Evolutionary conservation across 768 basidiomycete genomes (phyloP), one percentile per base, ranked within the genome.

Genomic region (Agrocybe chaxingu): DNA sequence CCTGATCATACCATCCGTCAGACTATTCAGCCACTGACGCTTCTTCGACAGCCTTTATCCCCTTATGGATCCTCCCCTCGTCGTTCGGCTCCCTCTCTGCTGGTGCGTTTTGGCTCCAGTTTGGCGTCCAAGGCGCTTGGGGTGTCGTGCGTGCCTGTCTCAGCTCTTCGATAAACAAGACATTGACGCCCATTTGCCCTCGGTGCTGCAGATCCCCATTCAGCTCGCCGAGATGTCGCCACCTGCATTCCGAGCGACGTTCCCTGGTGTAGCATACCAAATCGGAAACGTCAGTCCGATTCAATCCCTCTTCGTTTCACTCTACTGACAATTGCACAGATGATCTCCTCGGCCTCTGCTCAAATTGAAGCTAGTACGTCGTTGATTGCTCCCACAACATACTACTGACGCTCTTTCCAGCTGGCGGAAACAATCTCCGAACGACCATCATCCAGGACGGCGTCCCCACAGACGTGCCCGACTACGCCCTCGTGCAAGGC

Each of bases 121-220:
- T 90, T 56, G 90, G 89, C 45, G 89, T 95, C 0, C 93, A 96
- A 64, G 92, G 91, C 1, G 92, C 90, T 34, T 92, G 89, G 89
- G 90, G 90, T 58, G 85, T 91, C 8, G 88, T 91, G 61, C 56
- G 86, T 64, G 72, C 74, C 9, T 72, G 76, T 55, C 77, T 72
- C 57, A 71, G 79, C 37, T 69, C 69, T 16, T 8, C 0, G 24
- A 34, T 8, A 7, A 7, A n/a, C 12, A 16, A 13, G 13, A 30
- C 43, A 80, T 62, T 62, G 76, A 50, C 75, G 74, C 1, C 79
- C 74, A 4, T 74, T 76, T 29, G 10, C n/a, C 5, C 42, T 8
- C 3, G n/a, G 10, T 24, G 11, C 24, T 49, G 3, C 51, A 76
- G 75, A 74, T 78, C 49, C 91, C 92, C 1, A 87, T 92, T 58